Conservation (phyloP, 768 basidiomycete genomes). For the Galerina marginata region DNA sequence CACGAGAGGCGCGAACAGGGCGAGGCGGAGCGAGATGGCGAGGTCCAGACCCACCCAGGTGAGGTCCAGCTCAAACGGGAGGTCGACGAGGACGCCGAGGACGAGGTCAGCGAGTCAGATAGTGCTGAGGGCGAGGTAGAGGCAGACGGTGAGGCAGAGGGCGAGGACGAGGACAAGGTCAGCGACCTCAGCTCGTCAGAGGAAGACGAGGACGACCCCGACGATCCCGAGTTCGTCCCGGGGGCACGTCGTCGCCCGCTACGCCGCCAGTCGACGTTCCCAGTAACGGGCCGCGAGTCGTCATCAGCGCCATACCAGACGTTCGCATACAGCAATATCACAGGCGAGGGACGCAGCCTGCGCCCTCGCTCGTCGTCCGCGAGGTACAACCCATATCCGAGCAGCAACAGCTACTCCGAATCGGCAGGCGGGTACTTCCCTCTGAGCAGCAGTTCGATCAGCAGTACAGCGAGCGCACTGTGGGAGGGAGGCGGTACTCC, state of each 20-base stretch:
- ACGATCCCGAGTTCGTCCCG: slow-evolving; percentile 39
- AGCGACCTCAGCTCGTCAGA: slow-evolving; percentile 28
- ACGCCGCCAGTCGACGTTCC: slow-evolving; percentile 18
- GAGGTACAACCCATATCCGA: slow-evolving; percentile 31
- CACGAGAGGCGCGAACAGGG: slow-evolving; percentile 14
- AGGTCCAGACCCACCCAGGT: background rate
- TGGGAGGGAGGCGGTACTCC: background rate
- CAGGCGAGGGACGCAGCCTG: slow-evolving; percentile 27
- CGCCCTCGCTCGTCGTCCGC: slow-evolving; percentile 30
- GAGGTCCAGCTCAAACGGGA: slow-evolving; percentile 5
- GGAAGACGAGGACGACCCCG: slow-evolving; percentile 33
- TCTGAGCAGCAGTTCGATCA: slow-evolving; percentile 10
- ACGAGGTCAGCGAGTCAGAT: slow-evolving; percentile 10
- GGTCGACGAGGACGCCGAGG: slow-evolving; percentile 19
- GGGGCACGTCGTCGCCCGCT: slow-evolving; percentile 20
- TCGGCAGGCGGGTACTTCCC: background rate
- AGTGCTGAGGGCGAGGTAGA: slow-evolving; percentile 21
- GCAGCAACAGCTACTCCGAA: slow-evolving; percentile 16
- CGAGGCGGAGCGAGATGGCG: slow-evolving; percentile 19
- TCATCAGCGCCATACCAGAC: slow-evolving; percentile 11
- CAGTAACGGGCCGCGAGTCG: slow-evolving; percentile 12
- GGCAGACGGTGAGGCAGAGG: slow-evolving; percentile 19
- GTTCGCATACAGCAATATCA: slow-evolving; percentile 11
- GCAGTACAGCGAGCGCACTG: slow-evolving; percentile 12
- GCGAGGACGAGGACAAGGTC: slow-evolving; percentile 18